Evolutionary conservation across 768 basidiomycete species (phyloP).

Genomic region (Mrakia gelida): DNA sequence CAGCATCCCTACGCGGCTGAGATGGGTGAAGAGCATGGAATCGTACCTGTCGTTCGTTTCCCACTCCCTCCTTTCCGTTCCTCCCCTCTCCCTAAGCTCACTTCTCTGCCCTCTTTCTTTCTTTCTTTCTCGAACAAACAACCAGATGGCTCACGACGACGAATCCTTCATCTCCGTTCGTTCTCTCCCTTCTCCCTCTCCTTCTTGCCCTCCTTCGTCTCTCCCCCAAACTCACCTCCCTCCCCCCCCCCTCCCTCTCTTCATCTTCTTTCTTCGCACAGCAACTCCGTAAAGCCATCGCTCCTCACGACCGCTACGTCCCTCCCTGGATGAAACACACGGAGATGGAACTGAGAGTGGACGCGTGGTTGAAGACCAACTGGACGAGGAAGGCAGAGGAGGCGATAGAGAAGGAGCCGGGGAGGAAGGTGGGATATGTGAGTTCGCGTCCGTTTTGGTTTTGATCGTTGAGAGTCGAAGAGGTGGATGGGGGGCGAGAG

Average conservation of each 20-base stretch:
- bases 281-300: slow-evolving; percentile 13
- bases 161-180: slow-evolving; percentile 9
- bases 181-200: neutral
- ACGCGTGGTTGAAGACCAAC: neutral
- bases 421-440: neutral
- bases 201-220: neutral
- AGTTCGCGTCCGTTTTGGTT: no score
- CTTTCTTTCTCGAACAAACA: neutral
- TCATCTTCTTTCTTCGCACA: neutral
- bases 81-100: neutral
- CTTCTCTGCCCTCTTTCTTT: no score
- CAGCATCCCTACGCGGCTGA: neutral
- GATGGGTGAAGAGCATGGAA: neutral
- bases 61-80: neutral
- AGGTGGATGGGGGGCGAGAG: no score
- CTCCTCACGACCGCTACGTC: slow-evolving; percentile 2
- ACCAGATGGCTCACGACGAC: slow-evolving; percentile 1
- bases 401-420: neutral
- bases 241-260: neutral
- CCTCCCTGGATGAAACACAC: slow-evolving; percentile 1
- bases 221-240: neutral
- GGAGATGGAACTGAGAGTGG: neutral
- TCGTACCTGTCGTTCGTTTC: neutral
- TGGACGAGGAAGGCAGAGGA: neutral
- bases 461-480: no score